These are phyloP conservation scores for Margaritispora aquatica DNA, from an alignment of 495 filamentous ascomycete genomes.

Conservation along the genomic window DNA sequence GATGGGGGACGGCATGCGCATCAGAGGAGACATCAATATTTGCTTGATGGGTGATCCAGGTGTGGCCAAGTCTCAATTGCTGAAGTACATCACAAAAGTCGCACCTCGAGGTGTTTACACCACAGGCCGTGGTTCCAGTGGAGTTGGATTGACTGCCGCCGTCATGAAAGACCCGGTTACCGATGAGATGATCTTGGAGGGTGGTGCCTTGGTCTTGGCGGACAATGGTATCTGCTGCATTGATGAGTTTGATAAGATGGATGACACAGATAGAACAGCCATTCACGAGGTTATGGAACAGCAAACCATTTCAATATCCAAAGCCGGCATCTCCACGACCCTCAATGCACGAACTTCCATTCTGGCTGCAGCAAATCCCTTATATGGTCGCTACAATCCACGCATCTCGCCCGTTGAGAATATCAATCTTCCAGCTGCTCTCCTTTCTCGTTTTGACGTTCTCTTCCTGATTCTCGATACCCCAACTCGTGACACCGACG, in stretches of 20 bases:
- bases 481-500: slow-evolving; percentile 79
- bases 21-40: slow-evolving; percentile 97
- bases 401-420: slow-evolving; percentile 95
- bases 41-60: slow-evolving; percentile 99
- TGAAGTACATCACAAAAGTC: slow-evolving; percentile 98
- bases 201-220: slow-evolving; percentile 89
- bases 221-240: slow-evolving; percentile 99
- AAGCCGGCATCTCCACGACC: slow-evolving; percentile 93
- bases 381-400: slow-evolving; percentile 97
- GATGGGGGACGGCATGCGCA: slow-evolving; percentile 96
- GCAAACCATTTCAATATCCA: slow-evolving; percentile 97
- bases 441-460: slow-evolving; percentile 94
- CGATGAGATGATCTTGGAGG: slow-evolving; percentile 98
- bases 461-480: slow-evolving; percentile 95
- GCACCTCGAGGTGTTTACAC: slow-evolving; percentile 97
- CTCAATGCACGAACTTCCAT: slow-evolving; percentile 96
- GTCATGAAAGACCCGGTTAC: slow-evolving; percentile 99
- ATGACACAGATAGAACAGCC: slow-evolving; percentile 89
- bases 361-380: slow-evolving; percentile 93
- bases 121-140: slow-evolving; percentile 90
- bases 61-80: slow-evolving; percentile 95
- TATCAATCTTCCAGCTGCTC: slow-evolving; percentile 93
- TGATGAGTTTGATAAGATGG: slow-evolving; percentile 99
- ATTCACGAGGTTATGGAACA: slow-evolving; percentile 99
- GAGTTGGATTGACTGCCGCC: slow-evolving; percentile 94